Base-by-base conservation (phyloP, 306 rosid genomes). In the Hylodesmum podocarpum region DNA sequence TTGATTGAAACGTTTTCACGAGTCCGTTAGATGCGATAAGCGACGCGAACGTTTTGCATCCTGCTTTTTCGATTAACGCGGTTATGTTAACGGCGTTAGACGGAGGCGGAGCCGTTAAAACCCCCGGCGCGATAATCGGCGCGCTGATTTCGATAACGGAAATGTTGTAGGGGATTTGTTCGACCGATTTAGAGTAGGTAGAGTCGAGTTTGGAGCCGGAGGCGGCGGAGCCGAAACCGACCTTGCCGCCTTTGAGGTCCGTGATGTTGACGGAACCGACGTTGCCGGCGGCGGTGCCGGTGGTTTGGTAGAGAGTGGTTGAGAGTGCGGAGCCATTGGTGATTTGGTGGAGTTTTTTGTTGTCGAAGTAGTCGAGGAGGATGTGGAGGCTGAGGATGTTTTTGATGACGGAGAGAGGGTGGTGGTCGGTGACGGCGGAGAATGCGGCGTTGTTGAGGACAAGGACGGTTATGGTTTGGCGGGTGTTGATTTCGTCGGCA, bases 151-250 rank as follows among this genome's bases (percentile, higher is more conserved):
- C 99, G 6, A 95, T 21, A 1, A 95, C 88, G 5, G 97, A 95
- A 34, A 95, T 87, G 64, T 90, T 95, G 89, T 92, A 90, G 0
- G 97, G 97, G 6, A 92, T 84, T 43, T 89, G 92, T 79, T 87
- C 84, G 0, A 95, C 92, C 0, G 97, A 87, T 82, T 95, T 95
- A 7, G 96, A 86, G 84, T 85, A 95, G 21, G 80, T 67, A 7
- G 97, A 95, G 54, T 86, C 97, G 70, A 95, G 97, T 53, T 95
- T 92, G 78, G 99, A 92, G 49, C 97, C 97, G 0, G 97, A 83
- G 0, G 78, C 88, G 0, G 97, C 99, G 3, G 99, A 95, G 78
- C 97, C 99, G 87, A 95, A 90, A 41, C 69, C 92, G 18, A 95
- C 97, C 31, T 90, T 95, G 3, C 99, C 99, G 39, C 97, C 99